These are phyloP conservation scores for Lecanicillium sp. DNA, from an alignment of 2,329 filamentous ascomycete species.

Conservation along the genomic window DNA sequence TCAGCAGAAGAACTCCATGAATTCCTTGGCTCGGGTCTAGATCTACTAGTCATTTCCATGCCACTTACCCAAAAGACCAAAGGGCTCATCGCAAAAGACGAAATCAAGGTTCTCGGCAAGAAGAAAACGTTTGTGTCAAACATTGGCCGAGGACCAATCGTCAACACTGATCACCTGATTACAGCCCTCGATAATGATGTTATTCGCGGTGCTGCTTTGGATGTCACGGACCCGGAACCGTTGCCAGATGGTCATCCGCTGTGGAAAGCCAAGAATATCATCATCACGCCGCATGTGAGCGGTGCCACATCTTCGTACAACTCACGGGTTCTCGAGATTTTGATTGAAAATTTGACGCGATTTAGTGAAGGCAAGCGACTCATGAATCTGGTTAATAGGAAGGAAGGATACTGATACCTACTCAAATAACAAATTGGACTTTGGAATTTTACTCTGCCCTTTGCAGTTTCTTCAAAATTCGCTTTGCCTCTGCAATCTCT, in stretches of 20 bases:
- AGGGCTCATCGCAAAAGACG: slow-evolving; percentile 40
- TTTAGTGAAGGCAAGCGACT: slow-evolving; percentile 27
- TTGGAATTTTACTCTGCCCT: slow-evolving; percentile 6
- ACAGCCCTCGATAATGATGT: slow-evolving; percentile 41
- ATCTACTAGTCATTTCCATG: slow-evolving; percentile 42
- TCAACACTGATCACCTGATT: slow-evolving; percentile 49
- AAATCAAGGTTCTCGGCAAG: slow-evolving; percentile 37
- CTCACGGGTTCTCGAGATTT: slow-evolving; percentile 31
- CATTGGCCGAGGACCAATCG: slow-evolving; percentile 53
- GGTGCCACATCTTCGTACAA: slow-evolving; percentile 31
- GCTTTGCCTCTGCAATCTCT: slow-evolving; percentile 12
- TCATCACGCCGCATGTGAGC: slow-evolving; percentile 49
- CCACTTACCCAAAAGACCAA: slow-evolving; percentile 41
- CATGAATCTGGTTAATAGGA: slow-evolving; percentile 31
- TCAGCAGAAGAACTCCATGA: slow-evolving; percentile 34
- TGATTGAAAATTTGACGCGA: slow-evolving; percentile 31
- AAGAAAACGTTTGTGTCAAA: slow-evolving; percentile 58
- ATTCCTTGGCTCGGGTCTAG: slow-evolving; percentile 42
- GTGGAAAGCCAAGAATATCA: slow-evolving; percentile 61
- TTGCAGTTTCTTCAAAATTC: slow-evolving; percentile 7
- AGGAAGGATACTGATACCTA: slow-evolving; percentile 18
- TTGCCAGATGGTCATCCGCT: slow-evolving; percentile 58
- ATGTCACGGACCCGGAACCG: slow-evolving; percentile 75
- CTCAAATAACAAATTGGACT: neutral
- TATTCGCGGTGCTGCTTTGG: slow-evolving; percentile 59